These are phyloP conservation scores for Ilex asprella DNA, from an alignment of 257 asterid genomes.

Conservation along the genomic window DNA sequence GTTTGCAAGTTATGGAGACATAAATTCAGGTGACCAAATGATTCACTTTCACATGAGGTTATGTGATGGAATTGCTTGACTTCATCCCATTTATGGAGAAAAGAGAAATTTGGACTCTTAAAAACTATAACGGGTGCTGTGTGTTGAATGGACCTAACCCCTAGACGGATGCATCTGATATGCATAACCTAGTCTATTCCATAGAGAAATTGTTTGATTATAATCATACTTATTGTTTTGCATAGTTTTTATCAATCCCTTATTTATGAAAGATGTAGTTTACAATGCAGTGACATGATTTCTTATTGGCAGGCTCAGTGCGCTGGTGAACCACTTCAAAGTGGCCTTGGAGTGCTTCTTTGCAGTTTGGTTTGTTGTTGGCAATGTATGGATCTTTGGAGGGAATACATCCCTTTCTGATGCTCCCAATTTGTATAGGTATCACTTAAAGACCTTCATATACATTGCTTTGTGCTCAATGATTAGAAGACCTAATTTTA, in stretches of 20 bases:
- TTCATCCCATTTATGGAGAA: neutral
- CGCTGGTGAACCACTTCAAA: constrained; percentile 30
- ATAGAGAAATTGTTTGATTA: no score
- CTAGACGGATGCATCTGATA: no score
- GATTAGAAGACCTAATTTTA: constrained; percentile 1
- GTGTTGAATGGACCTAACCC: no score
- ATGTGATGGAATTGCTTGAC: neutral
- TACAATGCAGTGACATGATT: neutral
- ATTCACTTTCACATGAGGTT: neutral
- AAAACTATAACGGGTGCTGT: no score
- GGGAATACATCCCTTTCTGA: constrained; percentile 43
- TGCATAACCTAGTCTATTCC: no score
- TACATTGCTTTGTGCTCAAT: constrained; percentile 5
- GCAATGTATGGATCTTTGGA: constrained; percentile 46
- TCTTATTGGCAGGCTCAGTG: constrained; percentile 15
- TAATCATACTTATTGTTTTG: no score
- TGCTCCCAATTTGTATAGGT: constrained; percentile 47
- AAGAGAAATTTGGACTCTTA: neutral
- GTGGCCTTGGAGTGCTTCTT: constrained; percentile 45
- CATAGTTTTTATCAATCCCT: neutral
- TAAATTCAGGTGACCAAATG: no score
- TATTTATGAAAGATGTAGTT: neutral
- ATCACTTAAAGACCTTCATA: neutral
- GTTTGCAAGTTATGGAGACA: neutral
- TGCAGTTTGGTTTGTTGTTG: constrained; percentile 44